phyloP scores from a whole-genome alignment of 2,329 filamentous ascomycete genomes.

The Parastagonospora avenae region DNA sequence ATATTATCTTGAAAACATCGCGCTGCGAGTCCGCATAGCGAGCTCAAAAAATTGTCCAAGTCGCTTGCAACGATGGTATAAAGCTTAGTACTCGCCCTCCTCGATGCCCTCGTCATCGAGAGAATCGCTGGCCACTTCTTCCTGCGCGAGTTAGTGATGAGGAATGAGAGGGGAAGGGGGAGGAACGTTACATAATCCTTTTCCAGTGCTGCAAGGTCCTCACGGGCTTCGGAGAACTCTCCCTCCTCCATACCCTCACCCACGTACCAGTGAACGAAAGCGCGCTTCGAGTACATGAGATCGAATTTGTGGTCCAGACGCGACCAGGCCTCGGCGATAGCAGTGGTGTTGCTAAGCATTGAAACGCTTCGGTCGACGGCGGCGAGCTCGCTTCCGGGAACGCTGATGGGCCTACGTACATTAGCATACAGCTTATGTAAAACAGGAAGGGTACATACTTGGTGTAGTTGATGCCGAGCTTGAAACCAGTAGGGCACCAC shows the following conservation, averaged over 20 bases:
- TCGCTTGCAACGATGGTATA: constrained; percentile 28
- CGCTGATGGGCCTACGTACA: constrained; percentile 82
- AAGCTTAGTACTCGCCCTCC: constrained; percentile 56
- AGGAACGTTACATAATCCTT: constrained; percentile 71
- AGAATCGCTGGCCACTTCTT: constrained; percentile 71
- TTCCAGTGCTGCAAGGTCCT: constrained; percentile 83
- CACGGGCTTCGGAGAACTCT: constrained; percentile 85
- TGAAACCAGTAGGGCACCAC: constrained; percentile 78
- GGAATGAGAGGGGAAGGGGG: neutral
- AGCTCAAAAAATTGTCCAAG: constrained; percentile 24
- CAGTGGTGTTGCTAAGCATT: constrained; percentile 77
- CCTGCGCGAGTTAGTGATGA: constrained; percentile 41
- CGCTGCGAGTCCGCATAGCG: constrained; percentile 4
- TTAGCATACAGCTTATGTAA: constrained; percentile 10
- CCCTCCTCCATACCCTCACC: constrained; percentile 93
- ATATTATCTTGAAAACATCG: constrained; percentile 5
- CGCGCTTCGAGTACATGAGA: constrained; percentile 79
- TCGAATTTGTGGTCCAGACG: constrained; percentile 77
- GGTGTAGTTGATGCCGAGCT: constrained; percentile 78
- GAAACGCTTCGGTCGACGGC: constrained; percentile 95
- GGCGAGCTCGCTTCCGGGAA: constrained; percentile 94
- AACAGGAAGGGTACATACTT: constrained; percentile 32
- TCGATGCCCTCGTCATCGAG: constrained; percentile 63
- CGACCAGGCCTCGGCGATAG: constrained; percentile 75
- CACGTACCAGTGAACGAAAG: constrained; percentile 80